Conservation (phyloP, 1,284 basidiomycete genomes). For the Moesziomyces antarcticus region DNA sequence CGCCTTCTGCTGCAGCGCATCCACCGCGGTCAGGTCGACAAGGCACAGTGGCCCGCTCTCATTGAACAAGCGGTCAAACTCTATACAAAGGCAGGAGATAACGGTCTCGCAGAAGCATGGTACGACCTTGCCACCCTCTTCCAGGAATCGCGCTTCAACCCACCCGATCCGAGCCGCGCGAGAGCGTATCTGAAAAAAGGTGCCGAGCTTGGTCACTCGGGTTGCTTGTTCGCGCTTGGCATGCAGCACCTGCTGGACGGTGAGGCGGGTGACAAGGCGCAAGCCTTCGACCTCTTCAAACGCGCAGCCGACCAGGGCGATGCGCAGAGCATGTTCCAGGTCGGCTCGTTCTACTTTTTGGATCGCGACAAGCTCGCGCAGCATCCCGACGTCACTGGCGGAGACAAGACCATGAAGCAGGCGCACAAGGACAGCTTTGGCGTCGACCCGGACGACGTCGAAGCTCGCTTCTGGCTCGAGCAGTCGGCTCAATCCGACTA, state of each 20-base stretch:
- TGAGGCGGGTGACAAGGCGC: slow-evolving; percentile 18
- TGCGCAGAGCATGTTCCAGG: slow-evolving; percentile 58
- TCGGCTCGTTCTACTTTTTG: slow-evolving; percentile 54
- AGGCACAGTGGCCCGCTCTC: slow-evolving; percentile 20
- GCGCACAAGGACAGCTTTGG: slow-evolving; percentile 49
- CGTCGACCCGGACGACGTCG: slow-evolving; percentile 49
- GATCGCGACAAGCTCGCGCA: slow-evolving; percentile 40
- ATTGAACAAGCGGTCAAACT: slow-evolving; percentile 40
- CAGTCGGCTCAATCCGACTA: slow-evolving; percentile 38
- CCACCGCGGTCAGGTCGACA: slow-evolving; percentile 24
- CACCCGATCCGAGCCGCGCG: slow-evolving; percentile 34
- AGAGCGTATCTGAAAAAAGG: slow-evolving; percentile 42
- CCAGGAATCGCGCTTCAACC: slow-evolving; percentile 35
- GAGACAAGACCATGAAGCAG: slow-evolving; percentile 42
- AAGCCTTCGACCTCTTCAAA: slow-evolving; percentile 47
- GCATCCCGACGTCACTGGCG: slow-evolving; percentile 29
- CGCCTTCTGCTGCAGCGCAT: slow-evolving; percentile 47
- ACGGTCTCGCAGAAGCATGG: slow-evolving; percentile 58
- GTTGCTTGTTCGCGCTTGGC: slow-evolving; percentile 37
- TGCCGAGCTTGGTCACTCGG: slow-evolving; percentile 39
- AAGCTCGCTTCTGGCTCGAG: slow-evolving; percentile 56
- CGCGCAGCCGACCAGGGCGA: slow-evolving; percentile 56
- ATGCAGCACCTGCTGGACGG: slow-evolving; percentile 24
- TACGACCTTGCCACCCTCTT: slow-evolving; percentile 54
- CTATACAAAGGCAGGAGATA: slow-evolving; percentile 51